Evolutionary conservation across 2,329 filamentous ascomycete genomes (phyloP), one percentile per base, ranked within the genome.

Genomic region (Xylaria sp.): DNA sequence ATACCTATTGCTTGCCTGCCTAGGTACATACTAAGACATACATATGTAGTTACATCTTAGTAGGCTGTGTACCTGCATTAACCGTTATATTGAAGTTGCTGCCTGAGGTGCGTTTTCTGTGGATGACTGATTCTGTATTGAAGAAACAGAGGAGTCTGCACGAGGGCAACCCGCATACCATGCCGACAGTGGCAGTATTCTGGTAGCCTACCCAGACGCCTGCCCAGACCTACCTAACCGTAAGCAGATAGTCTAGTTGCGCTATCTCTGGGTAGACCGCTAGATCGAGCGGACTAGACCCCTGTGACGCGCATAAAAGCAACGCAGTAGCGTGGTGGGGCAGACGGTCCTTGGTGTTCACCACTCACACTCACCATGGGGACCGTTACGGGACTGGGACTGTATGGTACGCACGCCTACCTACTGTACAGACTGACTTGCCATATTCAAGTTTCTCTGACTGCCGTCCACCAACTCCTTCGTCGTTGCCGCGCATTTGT

Each of bases 251-350:
- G 11, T 36, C 21, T 53, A 57, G 54, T 51, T 64, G n/a, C 42
- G 42, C 42, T 47, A 47, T 36, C 34, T 36, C 42, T 47, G 3
- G 17, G 21, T 55, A 34, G 24, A 30, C 39, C 32, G 39, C 11
- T 45, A 45, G 42, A 8, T 19, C n/a, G 17, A 8, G 14, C 42
- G n/a, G 4, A 21, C 17, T 45, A 48, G 65, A 64, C 65, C 70
- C 70, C 70, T 71, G 70, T 71, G 70, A 68, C 70, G 62, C 68
- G 69, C 69, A 71, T 70, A 55, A 68, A 68, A 54, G 58, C 58
- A 62, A 50, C 42, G 45, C 63, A 68, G 66, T 64, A 71, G 63
- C 53, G 61, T 51, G 30, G 69, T 71, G 67, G 69, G 67, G 69
- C 57, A 32, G 45, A n/a, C 50, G 64, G 67, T 69, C 67, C 67